phyloP scores from a whole-genome alignment of 495 filamentous ascomycete genomes.

The Podospora sp. region DNA sequence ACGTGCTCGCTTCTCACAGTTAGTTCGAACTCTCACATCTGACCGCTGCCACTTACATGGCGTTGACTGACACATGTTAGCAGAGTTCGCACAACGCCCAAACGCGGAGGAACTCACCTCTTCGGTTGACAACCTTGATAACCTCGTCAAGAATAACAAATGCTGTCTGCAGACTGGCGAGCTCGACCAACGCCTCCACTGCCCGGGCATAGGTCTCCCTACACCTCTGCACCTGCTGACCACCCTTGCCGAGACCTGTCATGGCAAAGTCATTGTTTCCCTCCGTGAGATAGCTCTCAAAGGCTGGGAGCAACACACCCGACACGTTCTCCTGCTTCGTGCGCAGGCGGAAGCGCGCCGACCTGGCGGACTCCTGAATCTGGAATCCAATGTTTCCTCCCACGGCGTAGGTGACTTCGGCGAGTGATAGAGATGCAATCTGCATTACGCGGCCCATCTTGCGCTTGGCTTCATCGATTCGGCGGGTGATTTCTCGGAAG shows the following conservation, averaged over 20 bases:
- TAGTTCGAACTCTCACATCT: background rate
- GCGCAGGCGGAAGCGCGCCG: slow-evolving; percentile 85
- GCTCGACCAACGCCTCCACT: slow-evolving; percentile 93
- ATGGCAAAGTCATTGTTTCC: slow-evolving; percentile 95
- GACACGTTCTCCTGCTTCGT: slow-evolving; percentile 99
- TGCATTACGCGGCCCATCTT: slow-evolving; percentile 99
- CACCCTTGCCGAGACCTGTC: slow-evolving; percentile 94
- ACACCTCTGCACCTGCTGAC: slow-evolving; percentile 93
- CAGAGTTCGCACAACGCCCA: slow-evolving; percentile 23
- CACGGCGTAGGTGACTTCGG: slow-evolving; percentile 96
- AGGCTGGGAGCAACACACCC: slow-evolving; percentile 88
- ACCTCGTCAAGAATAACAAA: slow-evolving; percentile 98
- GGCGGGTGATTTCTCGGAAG: slow-evolving; percentile 77
- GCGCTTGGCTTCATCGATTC: slow-evolving; percentile 97
- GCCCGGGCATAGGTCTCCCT: slow-evolving; percentile 97
- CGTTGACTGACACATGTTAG: slow-evolving; percentile 70
- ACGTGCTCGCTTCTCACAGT: slow-evolving; percentile 70
- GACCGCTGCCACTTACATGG: slow-evolving; percentile 66
- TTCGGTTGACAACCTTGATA: slow-evolving; percentile 97
- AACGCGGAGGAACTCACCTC: slow-evolving; percentile 59
- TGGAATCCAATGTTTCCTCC: slow-evolving; percentile 96
- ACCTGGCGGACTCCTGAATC: slow-evolving; percentile 92
- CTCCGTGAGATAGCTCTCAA: slow-evolving; percentile 84
- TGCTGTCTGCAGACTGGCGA: slow-evolving; percentile 95
- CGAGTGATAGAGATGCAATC: slow-evolving; percentile 95